Percentiles rank a stretch among this genome's conserved stretches.
These are phyloP conservation scores for Aspergillus brasiliensis DNA, from an alignment of 2,329 filamentous ascomycete genomes.

Conservation along the genomic window DNA sequence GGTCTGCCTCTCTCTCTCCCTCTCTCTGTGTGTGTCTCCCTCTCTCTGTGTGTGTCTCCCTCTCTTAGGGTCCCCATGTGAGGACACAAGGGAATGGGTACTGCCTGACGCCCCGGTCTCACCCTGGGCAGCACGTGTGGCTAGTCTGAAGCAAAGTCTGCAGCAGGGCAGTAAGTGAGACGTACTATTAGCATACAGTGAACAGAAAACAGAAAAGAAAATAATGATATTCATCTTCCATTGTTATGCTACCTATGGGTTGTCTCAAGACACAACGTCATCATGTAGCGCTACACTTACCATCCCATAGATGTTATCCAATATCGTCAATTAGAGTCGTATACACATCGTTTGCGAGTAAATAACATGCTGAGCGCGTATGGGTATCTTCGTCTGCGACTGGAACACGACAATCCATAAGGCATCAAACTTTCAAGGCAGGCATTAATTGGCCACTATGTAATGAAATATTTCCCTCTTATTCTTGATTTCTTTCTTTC, in stretches of 20 bases:
- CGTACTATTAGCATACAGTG: too few species aligned
- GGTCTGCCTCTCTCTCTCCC: neutral
- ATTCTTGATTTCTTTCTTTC: slow-evolving; percentile 1
- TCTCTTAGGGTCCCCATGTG: neutral
- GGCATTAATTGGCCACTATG: neutral
- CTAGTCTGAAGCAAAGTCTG: neutral
- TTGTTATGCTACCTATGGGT: slow-evolving; percentile 9
- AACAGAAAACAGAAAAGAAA: neutral
- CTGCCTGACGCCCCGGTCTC: slow-evolving; percentile 9
- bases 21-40: neutral
- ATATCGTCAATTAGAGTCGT: neutral
- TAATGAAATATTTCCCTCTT: neutral
- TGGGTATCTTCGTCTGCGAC: slow-evolving; percentile 14
- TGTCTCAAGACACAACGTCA: slow-evolving; percentile 3
- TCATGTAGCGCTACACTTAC: slow-evolving; percentile 5
- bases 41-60: too few species aligned
- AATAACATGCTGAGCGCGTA: slow-evolving; percentile 11
- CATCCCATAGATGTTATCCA: neutral
- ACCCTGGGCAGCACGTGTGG: neutral
- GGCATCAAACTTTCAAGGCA: slow-evolving; percentile 1
- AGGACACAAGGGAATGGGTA: slow-evolving; percentile 7
- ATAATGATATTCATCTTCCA: neutral
- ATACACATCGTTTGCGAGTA: neutral
- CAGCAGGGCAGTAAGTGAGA: neutral
- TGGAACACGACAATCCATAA: slow-evolving; percentile 5